Evolutionary conservation across 2,329 filamentous ascomycete species (phyloP), one percentile per base, ranked within the genome.

Genomic region (Ceratocystis destructans): DNA sequence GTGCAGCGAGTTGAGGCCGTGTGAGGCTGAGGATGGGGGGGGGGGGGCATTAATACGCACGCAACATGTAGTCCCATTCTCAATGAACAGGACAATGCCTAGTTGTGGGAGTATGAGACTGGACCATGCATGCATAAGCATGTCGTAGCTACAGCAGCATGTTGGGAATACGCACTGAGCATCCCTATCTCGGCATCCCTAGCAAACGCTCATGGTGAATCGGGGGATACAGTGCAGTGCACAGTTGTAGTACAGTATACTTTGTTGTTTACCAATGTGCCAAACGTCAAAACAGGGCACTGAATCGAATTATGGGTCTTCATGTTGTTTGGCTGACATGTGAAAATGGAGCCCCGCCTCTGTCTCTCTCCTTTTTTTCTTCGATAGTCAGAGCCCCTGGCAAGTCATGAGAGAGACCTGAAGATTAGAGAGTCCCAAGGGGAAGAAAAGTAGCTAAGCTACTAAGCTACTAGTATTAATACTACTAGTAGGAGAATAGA

Each of bases 1-100:
- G 90, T 99, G 65, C 92, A 97, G 77, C 86, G 86, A 71, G 81
- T 93, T 70, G 87, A 88, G 70, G 78, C 77, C 62, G 80, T 82
- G 65, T 83, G 73, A 73, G n/a, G 61, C 7, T 15, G 22, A 1
- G 22, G 22, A 22, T 22, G 22, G 22, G 22, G 22, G 22, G 22
- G 22, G 22, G 22, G 22, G 22, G 22, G 22, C 22, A 62, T 37
- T 15, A 1, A 20, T 20, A 44, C 22, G 17, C 25, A 46, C 25
- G 25, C 17, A 62, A n/a, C 20, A 46, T 25, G 61, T 17, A 25
- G 48, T 25, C 15, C 17, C 22, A 8, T 41, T 15, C 37, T 12
- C 12, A 41, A 41, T 53, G 10, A 25, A 28, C 48, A 25, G 3
- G 25, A 6, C 48, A 28, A 15, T 20, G 1, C n/a, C 8, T 57